A percentile compares a stretch with the other conserved stretches of the same genome.
phyloP scores from a whole-genome alignment of 2,329 filamentous ascomycete genomes.

The Myriosclerotinia curreyana region DNA sequence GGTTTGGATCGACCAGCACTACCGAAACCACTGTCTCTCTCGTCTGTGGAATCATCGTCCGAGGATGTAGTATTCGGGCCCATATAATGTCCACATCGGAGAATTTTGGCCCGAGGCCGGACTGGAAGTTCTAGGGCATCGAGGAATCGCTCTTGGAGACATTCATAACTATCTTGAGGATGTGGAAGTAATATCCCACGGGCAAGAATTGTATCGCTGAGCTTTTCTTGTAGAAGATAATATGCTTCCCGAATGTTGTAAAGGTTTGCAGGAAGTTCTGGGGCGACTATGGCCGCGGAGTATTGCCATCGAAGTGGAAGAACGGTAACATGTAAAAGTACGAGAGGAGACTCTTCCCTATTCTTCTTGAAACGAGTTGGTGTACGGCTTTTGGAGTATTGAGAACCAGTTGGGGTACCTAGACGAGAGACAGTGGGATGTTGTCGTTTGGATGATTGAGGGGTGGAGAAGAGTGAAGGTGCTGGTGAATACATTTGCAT shows the following conservation, averaged over 20 bases:
- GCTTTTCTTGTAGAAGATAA: slow-evolving; percentile 65
- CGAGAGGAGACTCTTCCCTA: slow-evolving; percentile 61
- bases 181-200: slow-evolving; percentile 74
- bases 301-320: slow-evolving; percentile 68
- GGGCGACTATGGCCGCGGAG: slow-evolving; percentile 52
- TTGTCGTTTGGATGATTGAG: slow-evolving; percentile 51
- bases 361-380: slow-evolving; percentile 57
- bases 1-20: slow-evolving; percentile 13
- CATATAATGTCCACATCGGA: slow-evolving; percentile 75
- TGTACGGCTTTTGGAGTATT: slow-evolving; percentile 41
- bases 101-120: slow-evolving; percentile 61
- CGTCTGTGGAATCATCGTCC: slow-evolving; percentile 34
- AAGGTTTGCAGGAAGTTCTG: slow-evolving; percentile 45
- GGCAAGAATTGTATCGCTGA: slow-evolving; percentile 69
- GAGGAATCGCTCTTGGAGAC: slow-evolving; percentile 72
- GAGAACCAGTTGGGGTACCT: slow-evolving; percentile 50
- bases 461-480: slow-evolving; percentile 54
- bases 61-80: slow-evolving; percentile 45
- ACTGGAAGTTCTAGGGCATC: slow-evolving; percentile 71
- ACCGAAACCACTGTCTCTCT: slow-evolving; percentile 21
- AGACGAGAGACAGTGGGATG: slow-evolving; percentile 52
- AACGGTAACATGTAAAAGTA: slow-evolving; percentile 74
- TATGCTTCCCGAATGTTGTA: slow-evolving; percentile 60
- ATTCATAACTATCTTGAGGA: slow-evolving; percentile 75
- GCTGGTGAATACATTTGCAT: slow-evolving; percentile 70